Base-by-base conservation (phyloP, 352 stramenopile genomes). In the Pythium myriotylum region DNA sequence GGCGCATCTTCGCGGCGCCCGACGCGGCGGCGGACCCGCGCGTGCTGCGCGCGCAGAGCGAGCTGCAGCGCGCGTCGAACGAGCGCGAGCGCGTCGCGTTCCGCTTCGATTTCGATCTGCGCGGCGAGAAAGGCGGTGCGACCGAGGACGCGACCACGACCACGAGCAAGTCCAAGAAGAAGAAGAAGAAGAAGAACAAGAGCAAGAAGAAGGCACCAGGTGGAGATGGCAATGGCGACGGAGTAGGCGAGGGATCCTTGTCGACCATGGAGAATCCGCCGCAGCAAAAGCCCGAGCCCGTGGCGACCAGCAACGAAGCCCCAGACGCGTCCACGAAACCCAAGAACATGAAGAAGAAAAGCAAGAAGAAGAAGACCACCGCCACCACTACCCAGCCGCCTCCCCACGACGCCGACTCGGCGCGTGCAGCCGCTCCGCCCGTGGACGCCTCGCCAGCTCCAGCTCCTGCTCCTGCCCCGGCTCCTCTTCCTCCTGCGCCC, bases 31-130 rank as follows among this genome's bases (percentile, higher is more conserved):
- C 48, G 6, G 54, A 64, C 49, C 40, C 50, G 46, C 52, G 75
- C 20, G 49, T 73, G 47, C 68, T 74, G 32, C 73, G 67, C 26
- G 73, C 73, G 32, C 62, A 68, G 17, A 57, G 73, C 29, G 73
- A 77, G 54, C 55, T 81, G 27, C 24, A 68, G 8, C 55, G 71
- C 22, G 42, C 23, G 13, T 10, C 56, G 2, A 48, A 59, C 0
- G 68, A 58, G 17, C 39, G 46, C 23, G 65, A 80, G 45, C 65
- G 77, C 26, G 71, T 58, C 5, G 74, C 69, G n/a, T 87, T 87
- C 46, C 70, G 77, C 42, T 87, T 87, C 35, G 68, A 84, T 52
- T 86, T 86, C 47, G 62, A 61, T 22, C 8, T 86, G 19, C 46
- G 54, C 3, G 32, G 29, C 23, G 49, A n/a, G 27, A 41, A 65